Evolutionary conservation across 352 stramenopile species (phyloP).

Genomic region (Phytophthora pinifolia): DNA sequence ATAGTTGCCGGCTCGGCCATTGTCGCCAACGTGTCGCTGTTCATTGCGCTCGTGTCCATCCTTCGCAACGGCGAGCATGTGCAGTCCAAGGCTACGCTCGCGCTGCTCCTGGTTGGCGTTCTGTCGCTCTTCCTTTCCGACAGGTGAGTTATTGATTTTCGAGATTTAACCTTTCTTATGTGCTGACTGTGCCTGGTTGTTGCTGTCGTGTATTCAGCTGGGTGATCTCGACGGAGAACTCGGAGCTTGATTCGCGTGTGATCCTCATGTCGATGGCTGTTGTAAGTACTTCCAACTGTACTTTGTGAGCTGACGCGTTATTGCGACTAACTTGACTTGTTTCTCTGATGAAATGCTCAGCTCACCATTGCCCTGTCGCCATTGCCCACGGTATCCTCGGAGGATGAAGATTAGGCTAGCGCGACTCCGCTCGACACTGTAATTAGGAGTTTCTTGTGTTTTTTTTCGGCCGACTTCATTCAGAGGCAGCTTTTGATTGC

Average conservation of each 20-base stretch:
- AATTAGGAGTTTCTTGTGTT: constrained; percentile 37
- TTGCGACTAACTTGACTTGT: constrained; percentile 5
- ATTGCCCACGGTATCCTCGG: constrained; percentile 41
- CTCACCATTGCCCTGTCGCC: constrained; percentile 69
- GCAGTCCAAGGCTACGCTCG: constrained; percentile 58
- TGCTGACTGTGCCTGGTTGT: constrained; percentile 9
- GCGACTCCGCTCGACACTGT: constrained; percentile 25
- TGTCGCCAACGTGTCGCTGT: constrained; percentile 60
- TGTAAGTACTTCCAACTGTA: constrained; percentile 35
- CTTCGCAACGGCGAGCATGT: constrained; percentile 53
- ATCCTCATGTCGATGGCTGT: constrained; percentile 75
- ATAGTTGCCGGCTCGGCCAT: constrained; percentile 38
- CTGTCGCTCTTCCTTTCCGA: constrained; percentile 67
- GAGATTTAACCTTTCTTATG: background rate
- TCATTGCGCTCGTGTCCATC: constrained; percentile 48
- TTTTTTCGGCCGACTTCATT: constrained; percentile 29
- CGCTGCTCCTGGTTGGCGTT: constrained; percentile 37
- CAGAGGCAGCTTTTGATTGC: constrained; percentile 22
- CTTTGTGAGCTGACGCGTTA: constrained; percentile 1
- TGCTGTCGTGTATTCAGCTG: constrained; percentile 30
- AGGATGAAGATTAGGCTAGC: constrained; percentile 55
- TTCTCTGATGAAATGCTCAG: constrained; percentile 25
- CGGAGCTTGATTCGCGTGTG: constrained; percentile 58
- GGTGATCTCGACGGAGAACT: constrained; percentile 54
- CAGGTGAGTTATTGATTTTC: constrained; percentile 36